Evolutionary conservation across 73 alveolate genomes (phyloP).

Genomic region (Blepharisma japonicum): DNA sequence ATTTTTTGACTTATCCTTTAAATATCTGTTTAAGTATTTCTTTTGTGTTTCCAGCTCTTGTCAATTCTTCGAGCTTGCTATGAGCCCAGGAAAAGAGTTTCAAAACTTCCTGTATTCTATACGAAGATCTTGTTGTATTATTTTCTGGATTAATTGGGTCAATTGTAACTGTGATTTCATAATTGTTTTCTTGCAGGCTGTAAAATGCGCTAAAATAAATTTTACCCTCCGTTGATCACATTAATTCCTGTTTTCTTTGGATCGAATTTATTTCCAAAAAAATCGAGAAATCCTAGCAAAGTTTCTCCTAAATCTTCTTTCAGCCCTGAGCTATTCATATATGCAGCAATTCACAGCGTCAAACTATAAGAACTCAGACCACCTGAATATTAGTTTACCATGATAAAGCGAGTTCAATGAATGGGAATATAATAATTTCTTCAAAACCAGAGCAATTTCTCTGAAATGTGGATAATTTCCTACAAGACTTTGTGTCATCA

Average conservation of each 20-base stretch:
- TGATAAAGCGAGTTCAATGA: background rate
- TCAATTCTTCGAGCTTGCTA: background rate
- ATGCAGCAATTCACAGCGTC: constrained; percentile 13
- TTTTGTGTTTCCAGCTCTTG: background rate
- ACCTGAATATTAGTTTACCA: background rate
- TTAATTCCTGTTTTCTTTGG: constrained; percentile 2
- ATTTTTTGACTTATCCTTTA: background rate
- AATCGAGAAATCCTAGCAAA: background rate
- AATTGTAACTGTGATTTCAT: constrained; percentile 15
- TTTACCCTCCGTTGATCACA: constrained; percentile 10
- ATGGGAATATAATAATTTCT: constrained; percentile 29
- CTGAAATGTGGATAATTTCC: constrained; percentile 30
- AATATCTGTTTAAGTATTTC: constrained; percentile 1
- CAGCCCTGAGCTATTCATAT: background rate
- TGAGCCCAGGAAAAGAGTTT: constrained; percentile 16
- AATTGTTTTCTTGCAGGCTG: background rate
- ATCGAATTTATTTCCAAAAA: constrained; percentile 15
- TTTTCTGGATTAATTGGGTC: constrained; percentile 10
- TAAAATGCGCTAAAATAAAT: background rate
- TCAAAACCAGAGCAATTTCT: constrained; percentile 33
- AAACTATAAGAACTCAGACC: constrained; percentile 19
- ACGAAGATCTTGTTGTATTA: background rate
- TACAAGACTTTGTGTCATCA: constrained; percentile 9
- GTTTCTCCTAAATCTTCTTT: background rate
- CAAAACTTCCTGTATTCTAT: constrained; percentile 4